Conservation (phyloP, 306 rosid genomes). For the Nissolia schottii region DNA sequence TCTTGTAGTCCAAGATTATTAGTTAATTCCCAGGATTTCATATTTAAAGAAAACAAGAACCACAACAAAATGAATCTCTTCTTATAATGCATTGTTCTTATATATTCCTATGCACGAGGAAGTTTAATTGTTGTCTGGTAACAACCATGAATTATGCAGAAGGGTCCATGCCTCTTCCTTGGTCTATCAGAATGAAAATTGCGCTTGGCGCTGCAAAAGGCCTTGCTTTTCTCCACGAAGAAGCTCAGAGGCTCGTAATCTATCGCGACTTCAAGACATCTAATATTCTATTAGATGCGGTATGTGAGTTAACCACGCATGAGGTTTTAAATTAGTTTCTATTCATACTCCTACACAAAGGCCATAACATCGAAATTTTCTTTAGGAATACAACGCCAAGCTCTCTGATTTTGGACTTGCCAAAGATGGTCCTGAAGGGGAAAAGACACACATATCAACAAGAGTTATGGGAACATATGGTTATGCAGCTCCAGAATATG, state of each 20-base stretch:
- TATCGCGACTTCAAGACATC: conserved; percentile 97
- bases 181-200: conserved; percentile 43
- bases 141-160: conserved; percentile 52
- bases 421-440: conserved; percentile 95
- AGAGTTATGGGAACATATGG: conserved; percentile 98
- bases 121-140: conserved; percentile 38
- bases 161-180: conserved; percentile 99
- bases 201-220: conserved; percentile 66
- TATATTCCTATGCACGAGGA: conserved; percentile 12
- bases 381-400: conserved; percentile 86
- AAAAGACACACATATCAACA: conserved; percentile 91
- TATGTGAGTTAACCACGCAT: conserved; percentile 29
- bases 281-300: conserved; percentile 85
- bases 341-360: conserved; percentile 3
- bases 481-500: conserved; percentile 95
- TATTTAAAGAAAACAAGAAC: background rate
- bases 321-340: background rate
- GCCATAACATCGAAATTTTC: conserved; percentile 15
- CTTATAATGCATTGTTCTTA: background rate
- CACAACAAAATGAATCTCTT: background rate
- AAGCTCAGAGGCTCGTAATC: conserved; percentile 71
- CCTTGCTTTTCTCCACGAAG: conserved; percentile 90
- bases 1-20: background rate
- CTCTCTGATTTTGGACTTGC: conserved; percentile 98
- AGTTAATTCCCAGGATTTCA: background rate